Base-by-base conservation (phyloP, 345 rosid species). In the Gossypium mustelinum region DNA sequence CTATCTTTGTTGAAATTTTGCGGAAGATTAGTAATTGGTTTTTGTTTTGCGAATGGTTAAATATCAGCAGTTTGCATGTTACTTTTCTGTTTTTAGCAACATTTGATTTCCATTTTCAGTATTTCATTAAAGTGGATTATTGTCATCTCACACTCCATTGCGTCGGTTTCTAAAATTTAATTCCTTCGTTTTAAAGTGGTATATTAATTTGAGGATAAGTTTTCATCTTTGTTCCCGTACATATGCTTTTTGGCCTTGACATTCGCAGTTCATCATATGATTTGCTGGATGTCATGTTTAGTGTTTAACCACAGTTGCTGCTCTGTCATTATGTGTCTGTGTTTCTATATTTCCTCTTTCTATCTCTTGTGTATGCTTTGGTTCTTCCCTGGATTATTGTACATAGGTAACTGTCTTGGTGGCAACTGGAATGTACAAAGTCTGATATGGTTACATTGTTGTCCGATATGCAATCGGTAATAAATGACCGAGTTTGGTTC, bases 401-500 rank as follows among this genome's bases (percentile, higher is more conserved):
- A 47, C 16, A 34, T 50, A 41, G 63, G 16, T 61, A 12, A 14
- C 13, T 63, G 45, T 14, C 25, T 43, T 75, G 59, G 55, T 22
- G 27, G 29, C 11, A 70, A 47, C 39, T 54, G 50, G 29, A 20
- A 44, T 68, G 44, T 11, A 10, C 20, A 22, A 50, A 62, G 54
- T 27, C 75, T 69, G 68, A 62, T 73, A 3, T 44, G 54, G 7
- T 69, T 68, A 6, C 52, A 52, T 29, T 44, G 47, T 29, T 52
- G 10, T 8, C 9, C 13, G 25, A 62, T 75, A 55, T 74, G 47
- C 9, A 54, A 55, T 59, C 66, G 81, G 77, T 73, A 72, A 20
- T 74, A 22, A 78, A 65, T 57, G 56, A 63, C 52, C 67, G 8
- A 27, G 7, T 63, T 69, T 77, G 61, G 68, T 65, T 61, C 18